These are phyloP conservation scores for Colletotrichum eremochloae DNA, from an alignment of 2,329 filamentous ascomycete genomes.

Conservation along the genomic window DNA sequence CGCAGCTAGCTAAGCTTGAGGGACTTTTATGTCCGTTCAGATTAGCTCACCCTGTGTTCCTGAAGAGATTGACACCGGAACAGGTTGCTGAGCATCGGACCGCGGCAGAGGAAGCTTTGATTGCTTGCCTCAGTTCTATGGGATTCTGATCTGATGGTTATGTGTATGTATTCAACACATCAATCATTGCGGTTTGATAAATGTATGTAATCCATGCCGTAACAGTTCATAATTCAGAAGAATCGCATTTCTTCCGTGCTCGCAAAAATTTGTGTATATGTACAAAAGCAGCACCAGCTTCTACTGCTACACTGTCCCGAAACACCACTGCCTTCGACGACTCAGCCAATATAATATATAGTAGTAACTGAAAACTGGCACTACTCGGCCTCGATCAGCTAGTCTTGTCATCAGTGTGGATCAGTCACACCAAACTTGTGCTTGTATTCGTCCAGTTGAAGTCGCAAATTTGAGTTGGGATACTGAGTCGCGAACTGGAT, in stretches of 20 bases:
- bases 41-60: not conserved
- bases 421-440: not conserved
- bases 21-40: not conserved
- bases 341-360: not conserved
- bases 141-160: not conserved
- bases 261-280: too few relatives aligned
- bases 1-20: not conserved
- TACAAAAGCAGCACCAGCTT: too few relatives aligned
- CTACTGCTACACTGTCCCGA: too few relatives aligned
- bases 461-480: not conserved
- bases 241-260: too few relatives aligned
- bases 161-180: not conserved
- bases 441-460: not conserved
- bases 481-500: not conserved
- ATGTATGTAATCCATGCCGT: too few relatives aligned
- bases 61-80: not conserved
- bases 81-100: not conserved
- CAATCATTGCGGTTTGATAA: not conserved
- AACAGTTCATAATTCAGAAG: too few relatives aligned
- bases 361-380: not conserved
- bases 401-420: not conserved
- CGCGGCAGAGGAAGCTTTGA: not conserved
- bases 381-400: accelerated
- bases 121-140: not conserved
- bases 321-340: too few relatives aligned